Evolutionary conservation across 2,329 filamentous ascomycete species (phyloP).

Genomic region (Talaromyces funiculosus): DNA sequence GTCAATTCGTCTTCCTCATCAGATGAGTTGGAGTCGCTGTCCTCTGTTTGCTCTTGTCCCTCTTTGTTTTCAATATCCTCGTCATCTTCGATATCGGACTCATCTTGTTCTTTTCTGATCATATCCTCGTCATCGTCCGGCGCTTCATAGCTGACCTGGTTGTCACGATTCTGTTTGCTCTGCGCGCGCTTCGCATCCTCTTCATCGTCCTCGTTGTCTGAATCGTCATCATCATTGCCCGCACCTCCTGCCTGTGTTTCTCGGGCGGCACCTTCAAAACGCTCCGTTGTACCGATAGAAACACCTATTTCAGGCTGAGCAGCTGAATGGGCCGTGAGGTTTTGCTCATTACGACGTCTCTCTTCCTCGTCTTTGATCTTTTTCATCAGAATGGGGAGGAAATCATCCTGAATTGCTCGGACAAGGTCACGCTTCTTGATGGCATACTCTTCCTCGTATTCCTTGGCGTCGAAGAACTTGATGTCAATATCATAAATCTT

Average conservation of each 20-base stretch:
- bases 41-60: slow-evolving; percentile 26
- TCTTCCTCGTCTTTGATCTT: slow-evolving; percentile 70
- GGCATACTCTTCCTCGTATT: slow-evolving; percentile 81
- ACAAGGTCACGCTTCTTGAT: slow-evolving; percentile 74
- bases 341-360: slow-evolving; percentile 63
- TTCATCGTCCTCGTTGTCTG: slow-evolving; percentile 66
- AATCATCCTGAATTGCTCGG: slow-evolving; percentile 70
- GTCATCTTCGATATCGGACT: slow-evolving; percentile 48
- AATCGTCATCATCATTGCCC: slow-evolving; percentile 57
- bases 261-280: slow-evolving; percentile 35
- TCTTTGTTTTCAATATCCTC: slow-evolving; percentile 6
- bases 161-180: slow-evolving; percentile 62
- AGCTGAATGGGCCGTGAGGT: slow-evolving; percentile 52
- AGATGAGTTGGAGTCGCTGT: slow-evolving; percentile 27
- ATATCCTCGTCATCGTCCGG: slow-evolving; percentile 91
- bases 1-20: slow-evolving; percentile 46
- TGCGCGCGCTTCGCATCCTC: slow-evolving; percentile 63
- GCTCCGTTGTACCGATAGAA: slow-evolving; percentile 53
- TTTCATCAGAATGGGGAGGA: slow-evolving; percentile 66
- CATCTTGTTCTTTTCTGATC: slow-evolving; percentile 60
- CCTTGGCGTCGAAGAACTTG: slow-evolving; percentile 74
- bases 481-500: slow-evolving; percentile 81
- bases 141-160: slow-evolving; percentile 82
- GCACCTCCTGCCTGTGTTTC: slow-evolving; percentile 48
- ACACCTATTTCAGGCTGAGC: slow-evolving; percentile 72